phyloP scores from a whole-genome alignment of 1,139 yeast genomes.

The Yamadazyma buinensis region DNA sequence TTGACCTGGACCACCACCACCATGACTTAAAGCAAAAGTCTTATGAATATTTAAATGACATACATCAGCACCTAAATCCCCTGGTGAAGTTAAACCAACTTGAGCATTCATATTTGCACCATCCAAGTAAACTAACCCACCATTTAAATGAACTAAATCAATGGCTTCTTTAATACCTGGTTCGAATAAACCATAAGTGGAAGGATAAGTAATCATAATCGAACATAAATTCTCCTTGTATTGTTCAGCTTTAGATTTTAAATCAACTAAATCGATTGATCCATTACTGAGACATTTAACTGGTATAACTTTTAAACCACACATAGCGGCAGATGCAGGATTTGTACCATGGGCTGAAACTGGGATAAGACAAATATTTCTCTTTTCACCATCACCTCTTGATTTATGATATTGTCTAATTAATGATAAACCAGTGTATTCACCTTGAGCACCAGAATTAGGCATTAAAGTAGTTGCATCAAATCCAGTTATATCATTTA shows the following conservation, averaged over 20 bases:
- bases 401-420: conserved; percentile 75
- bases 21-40: conserved; percentile 97
- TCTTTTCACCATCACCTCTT: conserved; percentile 59
- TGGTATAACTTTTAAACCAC: conserved; percentile 90
- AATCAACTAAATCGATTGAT: conserved; percentile 75
- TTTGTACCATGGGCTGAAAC: conserved; percentile 98
- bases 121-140: conserved; percentile 96
- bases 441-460: conserved; percentile 98
- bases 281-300: conserved; percentile 85
- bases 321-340: conserved; percentile 98
- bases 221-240: conserved; percentile 75
- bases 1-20: conserved; percentile 99
- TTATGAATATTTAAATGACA: conserved; percentile 96
- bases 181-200: conserved; percentile 94
- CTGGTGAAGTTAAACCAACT: conserved; percentile 95
- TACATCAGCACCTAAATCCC: conserved; percentile 98
- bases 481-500: conserved; percentile 93
- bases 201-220: conserved; percentile 94
- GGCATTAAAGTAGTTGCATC: conserved; percentile 92
- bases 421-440: conserved; percentile 88
- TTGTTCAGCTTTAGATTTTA: conserved; percentile 68
- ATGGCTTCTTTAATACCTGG: conserved; percentile 86
- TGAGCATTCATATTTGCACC: conserved; percentile 99
- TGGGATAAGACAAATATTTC: conserved; percentile 91
- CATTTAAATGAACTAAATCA: conserved; percentile 74